Percentiles rank a stretch among this genome's conserved stretches.
These are phyloP conservation scores for Clarireedia monteithiana DNA, from an alignment of 2,329 filamentous ascomycete species.

Conservation along the genomic window DNA sequence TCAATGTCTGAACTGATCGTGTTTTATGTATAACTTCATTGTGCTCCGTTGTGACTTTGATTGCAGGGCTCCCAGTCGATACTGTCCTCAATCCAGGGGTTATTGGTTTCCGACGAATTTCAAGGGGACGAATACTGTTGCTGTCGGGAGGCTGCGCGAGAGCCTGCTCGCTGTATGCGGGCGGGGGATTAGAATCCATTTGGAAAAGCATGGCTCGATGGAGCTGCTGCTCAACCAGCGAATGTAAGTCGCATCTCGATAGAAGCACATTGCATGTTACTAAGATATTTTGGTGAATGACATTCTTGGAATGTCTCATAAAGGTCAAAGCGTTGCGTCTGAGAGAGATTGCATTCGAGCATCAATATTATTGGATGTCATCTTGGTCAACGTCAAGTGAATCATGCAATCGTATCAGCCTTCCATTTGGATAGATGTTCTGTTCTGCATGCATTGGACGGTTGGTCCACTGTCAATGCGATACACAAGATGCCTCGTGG, in stretches of 20 bases:
- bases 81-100: neutral
- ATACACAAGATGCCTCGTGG: no score
- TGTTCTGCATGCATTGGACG: no score
- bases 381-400: neutral
- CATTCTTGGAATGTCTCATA: neutral
- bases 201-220: neutral
- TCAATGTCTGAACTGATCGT: neutral
- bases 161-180: neutral
- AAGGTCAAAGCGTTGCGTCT: neutral
- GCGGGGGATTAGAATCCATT: neutral
- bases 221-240: neutral
- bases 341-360: neutral
- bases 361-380: neutral
- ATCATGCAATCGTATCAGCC: neutral
- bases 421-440: neutral
- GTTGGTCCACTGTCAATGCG: no score
- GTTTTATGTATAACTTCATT: neutral
- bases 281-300: neutral
- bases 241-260: neutral
- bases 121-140: neutral
- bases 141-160: neutral
- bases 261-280: neutral
- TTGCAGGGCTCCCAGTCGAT: neutral
- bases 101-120: neutral
- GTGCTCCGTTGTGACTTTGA: neutral